Percentiles rank a stretch among this genome's conserved stretches.
Conservation (phyloP, 805 yeast species). For the Yarrowia sp. region DNA sequence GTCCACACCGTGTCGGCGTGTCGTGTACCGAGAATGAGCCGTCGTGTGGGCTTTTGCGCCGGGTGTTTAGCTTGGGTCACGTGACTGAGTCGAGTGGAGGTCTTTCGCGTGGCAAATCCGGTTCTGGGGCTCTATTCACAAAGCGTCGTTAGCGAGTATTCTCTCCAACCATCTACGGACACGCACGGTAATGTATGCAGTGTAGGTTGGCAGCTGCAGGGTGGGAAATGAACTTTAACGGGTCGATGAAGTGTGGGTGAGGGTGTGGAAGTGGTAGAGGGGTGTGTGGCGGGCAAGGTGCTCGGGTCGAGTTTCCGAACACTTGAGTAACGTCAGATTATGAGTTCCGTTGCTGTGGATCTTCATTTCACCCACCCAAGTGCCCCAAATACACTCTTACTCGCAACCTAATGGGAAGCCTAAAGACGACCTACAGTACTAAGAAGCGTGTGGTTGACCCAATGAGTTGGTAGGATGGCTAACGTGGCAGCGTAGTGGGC, state of each 20-base stretch:
- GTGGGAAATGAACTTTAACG: conserved; percentile 20
- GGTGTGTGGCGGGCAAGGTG: no score
- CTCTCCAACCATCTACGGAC: conserved; percentile 13
- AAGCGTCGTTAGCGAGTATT: conserved; percentile 4
- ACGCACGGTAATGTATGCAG: conserved; percentile 24
- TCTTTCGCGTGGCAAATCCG: not conserved
- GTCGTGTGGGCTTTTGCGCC: no score
- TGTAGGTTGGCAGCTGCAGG: conserved; percentile 33
- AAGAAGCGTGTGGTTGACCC: not conserved
- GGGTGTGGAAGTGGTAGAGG: no score
- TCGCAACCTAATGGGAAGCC: conserved; percentile 15
- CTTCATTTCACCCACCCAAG: no score
- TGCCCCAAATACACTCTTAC: not conserved
- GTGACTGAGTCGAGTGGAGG: not conserved
- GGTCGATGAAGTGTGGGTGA: no score
- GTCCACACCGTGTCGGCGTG: no score
- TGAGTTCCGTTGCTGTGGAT: no score
- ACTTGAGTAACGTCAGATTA: no score
- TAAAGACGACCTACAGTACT: not conserved
- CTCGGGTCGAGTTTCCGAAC: no score
- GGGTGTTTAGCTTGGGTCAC: not conserved
- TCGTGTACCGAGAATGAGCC: no score
- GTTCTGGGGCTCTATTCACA: no score
- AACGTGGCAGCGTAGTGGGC: not conserved
- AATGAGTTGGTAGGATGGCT: no score